phyloP scores from a whole-genome alignment of 108 stramenopile genomes.

The Skeletonema potamos region DNA sequence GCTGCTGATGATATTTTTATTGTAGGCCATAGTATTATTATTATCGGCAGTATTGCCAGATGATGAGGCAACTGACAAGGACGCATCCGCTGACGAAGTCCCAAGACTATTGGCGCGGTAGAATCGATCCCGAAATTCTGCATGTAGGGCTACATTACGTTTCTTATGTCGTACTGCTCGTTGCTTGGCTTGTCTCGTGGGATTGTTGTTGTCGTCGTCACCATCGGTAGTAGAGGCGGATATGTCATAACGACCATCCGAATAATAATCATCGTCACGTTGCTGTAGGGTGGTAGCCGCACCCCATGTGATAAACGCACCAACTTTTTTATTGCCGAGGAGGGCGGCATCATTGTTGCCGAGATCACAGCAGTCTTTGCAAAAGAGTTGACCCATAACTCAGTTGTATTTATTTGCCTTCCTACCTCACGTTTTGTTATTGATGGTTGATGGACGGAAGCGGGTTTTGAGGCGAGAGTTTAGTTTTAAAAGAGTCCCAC shows the following conservation, averaged over 20 bases:
- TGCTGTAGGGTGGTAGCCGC: neutral
- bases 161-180: conserved; percentile 28
- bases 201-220: neutral
- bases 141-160: conserved; percentile 32
- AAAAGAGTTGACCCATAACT: conserved; percentile 32
- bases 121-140: conserved; percentile 32
- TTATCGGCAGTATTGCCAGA: no score
- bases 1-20: no score
- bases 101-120: conserved; percentile 1
- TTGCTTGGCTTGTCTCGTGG: conserved; percentile 9
- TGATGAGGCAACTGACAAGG: no score
- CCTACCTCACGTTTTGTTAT: no score
- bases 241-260: neutral
- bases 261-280: neutral
- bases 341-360: neutral
- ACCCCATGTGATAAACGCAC: conserved; percentile 24
- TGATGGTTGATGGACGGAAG: no score
- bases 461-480: no score
- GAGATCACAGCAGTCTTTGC: conserved; percentile 24
- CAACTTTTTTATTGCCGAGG: neutral
- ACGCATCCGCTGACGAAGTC: conserved; percentile 8
- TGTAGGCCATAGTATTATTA: no score
- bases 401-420: no score
- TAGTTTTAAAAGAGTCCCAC: no score
- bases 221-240: neutral